These are phyloP conservation scores for Scedosporium apiospermum DNA, from an alignment of 2,329 filamentous ascomycete genomes.

Conservation along the genomic window DNA sequence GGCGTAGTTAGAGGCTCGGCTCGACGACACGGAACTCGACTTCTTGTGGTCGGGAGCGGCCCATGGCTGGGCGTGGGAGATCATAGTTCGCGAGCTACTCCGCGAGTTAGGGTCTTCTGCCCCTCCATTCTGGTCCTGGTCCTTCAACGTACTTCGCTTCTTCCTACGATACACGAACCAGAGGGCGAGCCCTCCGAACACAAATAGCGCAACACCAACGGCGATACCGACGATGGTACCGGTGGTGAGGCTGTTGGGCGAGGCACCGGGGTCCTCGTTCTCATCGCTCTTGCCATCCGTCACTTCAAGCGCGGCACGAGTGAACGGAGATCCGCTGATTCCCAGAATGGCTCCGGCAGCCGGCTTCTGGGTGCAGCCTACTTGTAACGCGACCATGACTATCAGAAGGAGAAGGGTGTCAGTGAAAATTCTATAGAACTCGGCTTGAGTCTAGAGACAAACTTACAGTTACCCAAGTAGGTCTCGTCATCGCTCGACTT, in stretches of 20 bases:
- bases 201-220: constrained; percentile 31
- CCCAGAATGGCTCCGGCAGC: constrained; percentile 25
- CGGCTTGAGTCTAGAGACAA: background rate
- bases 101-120: background rate
- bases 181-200: constrained; percentile 31
- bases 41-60: constrained; percentile 16
- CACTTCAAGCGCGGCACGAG: constrained; percentile 26
- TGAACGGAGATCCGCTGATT: constrained; percentile 34
- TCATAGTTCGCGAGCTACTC: constrained; percentile 7
- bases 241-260: constrained; percentile 26
- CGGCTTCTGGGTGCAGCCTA: constrained; percentile 37
- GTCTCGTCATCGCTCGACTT: constrained; percentile 26
- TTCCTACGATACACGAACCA: constrained; percentile 37
- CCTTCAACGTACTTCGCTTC: constrained; percentile 12
- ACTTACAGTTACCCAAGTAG: constrained; percentile 41
- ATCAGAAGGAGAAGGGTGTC: background rate
- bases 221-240: constrained; percentile 45
- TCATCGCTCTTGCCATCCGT: constrained; percentile 19
- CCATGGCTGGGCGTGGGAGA: constrained; percentile 8
- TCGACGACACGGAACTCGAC: constrained; percentile 10
- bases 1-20: constrained; percentile 17
- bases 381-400: constrained; percentile 39
- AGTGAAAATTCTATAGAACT: constrained; percentile 3
- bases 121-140: background rate
- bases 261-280: constrained; percentile 16